A percentile compares a stretch with the other conserved stretches of the same genome.
These are phyloP conservation scores for Davidsoniella australis DNA, from an alignment of 2,329 filamentous ascomycete species.

Conservation along the genomic window DNA sequence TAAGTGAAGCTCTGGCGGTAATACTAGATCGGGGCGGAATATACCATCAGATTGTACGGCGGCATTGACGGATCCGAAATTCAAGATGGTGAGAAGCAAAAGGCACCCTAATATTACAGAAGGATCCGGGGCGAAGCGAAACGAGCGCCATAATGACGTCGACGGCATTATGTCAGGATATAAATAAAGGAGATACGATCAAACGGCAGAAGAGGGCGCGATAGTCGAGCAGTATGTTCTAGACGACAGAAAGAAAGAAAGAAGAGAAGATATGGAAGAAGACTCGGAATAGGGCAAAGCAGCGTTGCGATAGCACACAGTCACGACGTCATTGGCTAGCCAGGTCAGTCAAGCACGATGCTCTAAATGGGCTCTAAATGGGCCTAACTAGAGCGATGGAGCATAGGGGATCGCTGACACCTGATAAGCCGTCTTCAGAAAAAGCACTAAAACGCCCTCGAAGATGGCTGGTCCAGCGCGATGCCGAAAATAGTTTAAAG, in stretches of 20 bases:
- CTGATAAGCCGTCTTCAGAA: no score
- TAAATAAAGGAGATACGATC: not conserved
- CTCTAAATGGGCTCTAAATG: no score
- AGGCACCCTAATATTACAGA: slow-evolving; percentile 25
- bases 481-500: no score
- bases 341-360: no score
- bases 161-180: not conserved
- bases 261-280: not conserved
- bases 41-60: slow-evolving; percentile 20
- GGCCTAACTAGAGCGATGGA: no score
- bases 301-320: not conserved
- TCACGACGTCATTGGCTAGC: slow-evolving; percentile 6
- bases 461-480: no score
- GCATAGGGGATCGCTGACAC: no score
- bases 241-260: not conserved
- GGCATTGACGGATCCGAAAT: slow-evolving; percentile 12
- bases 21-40: slow-evolving; percentile 25
- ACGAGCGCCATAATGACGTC: not conserved
- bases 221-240: not conserved
- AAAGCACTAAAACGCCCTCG: no score
- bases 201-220: not conserved
- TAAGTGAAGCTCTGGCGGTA: slow-evolving; percentile 25
- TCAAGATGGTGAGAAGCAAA: no score
- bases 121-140: slow-evolving; percentile 51
- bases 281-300: no score